Base-by-base conservation (phyloP, 2,329 filamentous ascomycete species). In the Sclerotinia trifoliorum region DNA sequence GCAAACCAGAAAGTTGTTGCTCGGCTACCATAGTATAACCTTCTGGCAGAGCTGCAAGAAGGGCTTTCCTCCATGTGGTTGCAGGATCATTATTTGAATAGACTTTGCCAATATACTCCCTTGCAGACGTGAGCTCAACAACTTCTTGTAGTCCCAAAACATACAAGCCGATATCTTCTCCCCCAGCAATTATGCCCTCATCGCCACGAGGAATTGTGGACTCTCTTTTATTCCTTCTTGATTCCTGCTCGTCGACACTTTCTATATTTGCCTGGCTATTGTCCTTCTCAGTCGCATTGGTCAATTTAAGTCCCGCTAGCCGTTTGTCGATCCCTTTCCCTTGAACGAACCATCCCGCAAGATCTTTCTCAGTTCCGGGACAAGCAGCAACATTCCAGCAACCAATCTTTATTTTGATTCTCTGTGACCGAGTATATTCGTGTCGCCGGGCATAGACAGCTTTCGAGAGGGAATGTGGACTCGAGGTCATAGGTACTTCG, bases 371-470 rank as follows among this genome's bases (percentile, higher is more conserved):
- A 0, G 93, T 93, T 32, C 91, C 93, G 17, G 91, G 88, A 72
- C 91, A 89, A 1, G 90, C 89, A 5, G 93, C 95, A 21, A 97
- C 92, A 79, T 99, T 99, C 95, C 95, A 99, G 0, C 92, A 90
- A 54, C 94, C 95, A 64, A 99, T 85, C 80, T 97, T 97, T 79
- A 99, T 86, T 72, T 89, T 89, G 73, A 97, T 87, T 63, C 85
- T 85, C 77, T 89, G 89, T 55, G 88, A 86, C 49, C 88, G 86
- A 35, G 90, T 90, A 78, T 94, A 99, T 78, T 98, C 94, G 61
- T 86, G 81, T 75, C 89, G 86, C 66, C 95, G 86, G 51, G 90
- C 88, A 76, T 90, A 86, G 51, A 98, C 82, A 42, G 86, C 86
- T 70, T 82, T 83, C 57, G 86, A 86, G n/a, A 90, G 84, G 4